Conservation (phyloP, 352 stramenopile genomes). For the Thalassiosira pacifica region DNA sequence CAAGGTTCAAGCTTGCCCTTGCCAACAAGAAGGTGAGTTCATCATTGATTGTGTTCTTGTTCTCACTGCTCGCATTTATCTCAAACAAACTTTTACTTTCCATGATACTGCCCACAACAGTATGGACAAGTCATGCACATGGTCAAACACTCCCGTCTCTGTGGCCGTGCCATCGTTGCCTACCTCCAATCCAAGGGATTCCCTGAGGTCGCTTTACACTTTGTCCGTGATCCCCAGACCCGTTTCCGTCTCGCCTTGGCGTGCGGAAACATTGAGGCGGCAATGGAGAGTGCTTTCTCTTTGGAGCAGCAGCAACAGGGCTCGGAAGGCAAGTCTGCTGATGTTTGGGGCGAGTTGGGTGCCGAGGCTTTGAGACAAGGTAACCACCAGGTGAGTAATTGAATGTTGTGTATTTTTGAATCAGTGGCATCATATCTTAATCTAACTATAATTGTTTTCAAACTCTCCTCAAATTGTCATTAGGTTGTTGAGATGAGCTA, state of each 20-base stretch:
- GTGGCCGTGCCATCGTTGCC: slow-evolving; percentile 97
- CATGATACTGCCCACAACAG: slow-evolving; percentile 71
- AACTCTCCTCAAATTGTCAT: background rate
- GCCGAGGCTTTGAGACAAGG: slow-evolving; percentile 97
- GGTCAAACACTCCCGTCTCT: slow-evolving; percentile 96
- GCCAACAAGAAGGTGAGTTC: slow-evolving; percentile 77
- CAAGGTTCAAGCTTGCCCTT: slow-evolving; percentile 97
- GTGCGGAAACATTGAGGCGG: slow-evolving; percentile 99
- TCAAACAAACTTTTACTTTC: background rate
- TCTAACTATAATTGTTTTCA: slow-evolving; percentile 1
- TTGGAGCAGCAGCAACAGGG: slow-evolving; percentile 79
- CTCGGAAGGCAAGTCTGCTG: slow-evolving; percentile 89
- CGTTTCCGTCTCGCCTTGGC: slow-evolving; percentile 98
- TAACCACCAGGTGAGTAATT: slow-evolving; percentile 91
- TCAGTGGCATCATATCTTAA: background rate
- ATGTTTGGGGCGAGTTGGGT: slow-evolving; percentile 97
- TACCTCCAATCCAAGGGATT: slow-evolving; percentile 99
- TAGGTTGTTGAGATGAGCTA: slow-evolving; percentile 99
- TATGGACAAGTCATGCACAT: slow-evolving; percentile 99
- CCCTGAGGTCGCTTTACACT: slow-evolving; percentile 99
- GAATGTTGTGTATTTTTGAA: background rate
- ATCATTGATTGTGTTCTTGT: slow-evolving; percentile 10
- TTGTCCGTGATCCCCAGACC: slow-evolving; percentile 98
- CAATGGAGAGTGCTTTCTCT: slow-evolving; percentile 93
- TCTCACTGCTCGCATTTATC: background rate